These are phyloP conservation scores for Paracamarosporium sp. DNA, from an alignment of 2,329 filamentous ascomycete genomes.

Conservation along the genomic window DNA sequence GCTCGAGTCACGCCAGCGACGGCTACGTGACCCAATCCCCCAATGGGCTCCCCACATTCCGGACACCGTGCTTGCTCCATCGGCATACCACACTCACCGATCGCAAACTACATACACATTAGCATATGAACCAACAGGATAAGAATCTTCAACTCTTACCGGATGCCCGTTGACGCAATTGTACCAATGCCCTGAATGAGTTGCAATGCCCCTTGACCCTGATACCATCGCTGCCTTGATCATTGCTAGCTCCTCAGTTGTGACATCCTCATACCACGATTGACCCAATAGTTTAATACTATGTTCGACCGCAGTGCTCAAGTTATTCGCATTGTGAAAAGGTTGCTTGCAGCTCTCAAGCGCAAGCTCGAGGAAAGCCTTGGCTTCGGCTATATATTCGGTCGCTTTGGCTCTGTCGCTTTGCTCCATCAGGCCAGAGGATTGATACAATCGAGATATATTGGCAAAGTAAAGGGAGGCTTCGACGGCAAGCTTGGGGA, in stretches of 20 bases:
- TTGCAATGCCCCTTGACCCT: conserved; percentile 49
- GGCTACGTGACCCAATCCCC: conserved; percentile 60
- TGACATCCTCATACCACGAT: conserved; percentile 51
- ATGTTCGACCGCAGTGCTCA: conserved; percentile 36
- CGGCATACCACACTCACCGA: conserved; percentile 71
- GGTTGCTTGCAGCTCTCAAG: conserved; percentile 31
- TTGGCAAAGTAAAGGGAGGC: conserved; percentile 41
- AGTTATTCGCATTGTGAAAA: conserved; percentile 36
- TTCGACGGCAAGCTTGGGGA: conserved; percentile 49
- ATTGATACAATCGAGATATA: conserved; percentile 32
- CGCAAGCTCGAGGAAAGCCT: not conserved
- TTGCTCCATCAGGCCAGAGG: conserved; percentile 15
- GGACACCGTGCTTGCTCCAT: conserved; percentile 69
- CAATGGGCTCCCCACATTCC: conserved; percentile 65
- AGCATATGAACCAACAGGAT: not conserved
- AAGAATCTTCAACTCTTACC: conserved; percentile 24
- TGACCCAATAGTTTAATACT: conserved; percentile 34
- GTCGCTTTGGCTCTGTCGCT: conserved; percentile 16
- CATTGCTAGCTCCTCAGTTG: conserved; percentile 50
- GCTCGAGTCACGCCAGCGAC: conserved; percentile 61
- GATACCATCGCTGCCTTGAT: conserved; percentile 58
- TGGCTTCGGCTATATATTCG: conserved; percentile 2
- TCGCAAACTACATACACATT: conserved; percentile 53
- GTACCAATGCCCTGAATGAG: conserved; percentile 67
- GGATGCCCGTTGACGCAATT: conserved; percentile 63